Evolutionary conservation across 225 moss, liverwort and hornwort species (phyloP), one percentile per base, ranked within the genome.

Genomic region (Climacium dendroides): DNA sequence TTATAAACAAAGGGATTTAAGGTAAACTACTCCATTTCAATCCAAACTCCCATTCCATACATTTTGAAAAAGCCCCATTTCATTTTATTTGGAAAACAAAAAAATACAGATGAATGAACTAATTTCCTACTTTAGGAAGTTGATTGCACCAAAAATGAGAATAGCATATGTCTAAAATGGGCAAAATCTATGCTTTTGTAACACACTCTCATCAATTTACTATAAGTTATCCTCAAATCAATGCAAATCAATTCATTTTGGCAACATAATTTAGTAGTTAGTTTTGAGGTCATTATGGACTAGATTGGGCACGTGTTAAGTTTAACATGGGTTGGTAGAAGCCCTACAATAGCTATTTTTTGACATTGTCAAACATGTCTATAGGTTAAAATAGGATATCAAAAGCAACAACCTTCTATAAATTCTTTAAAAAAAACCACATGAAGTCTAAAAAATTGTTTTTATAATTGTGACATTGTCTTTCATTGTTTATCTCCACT

Each of bases 321-420:
- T n/a, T n/a, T 10, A 3, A 0, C 11, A 20, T n/a, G 20, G 11
- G 1, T 66, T 66, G n/a, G n/a, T n/a, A n/a, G 8, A n/a, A 66
- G 20, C 4, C 11, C n/a, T 20, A 66, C 11, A 10, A n/a, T 66
- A 20, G 66, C n/a, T 66, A 34, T 20, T 66, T 64, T 64, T 9
- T 32, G 2, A 64, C 2, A 9, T 34, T 64, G 18, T 10, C 18
- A 34, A 0, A 19, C 10, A 34, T 19, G 19, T 10, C 34, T 64
- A 35, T 5, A 0, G 0, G 10, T 3, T n/a, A 0, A 66, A 66
- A 66, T 66, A 0, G n/a, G 11, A n/a, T 66, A 20, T 4, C 6
- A 0, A n/a, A 20, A 4, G n/a, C 3, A 66, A 1, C 1, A 6
- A 3, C 3, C 6, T n/a, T 66, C 6, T 66, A 66, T 2, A n/a